Conservation (phyloP, 805 yeast genomes). For the Schizosaccharomyces cryophilus region DNA sequence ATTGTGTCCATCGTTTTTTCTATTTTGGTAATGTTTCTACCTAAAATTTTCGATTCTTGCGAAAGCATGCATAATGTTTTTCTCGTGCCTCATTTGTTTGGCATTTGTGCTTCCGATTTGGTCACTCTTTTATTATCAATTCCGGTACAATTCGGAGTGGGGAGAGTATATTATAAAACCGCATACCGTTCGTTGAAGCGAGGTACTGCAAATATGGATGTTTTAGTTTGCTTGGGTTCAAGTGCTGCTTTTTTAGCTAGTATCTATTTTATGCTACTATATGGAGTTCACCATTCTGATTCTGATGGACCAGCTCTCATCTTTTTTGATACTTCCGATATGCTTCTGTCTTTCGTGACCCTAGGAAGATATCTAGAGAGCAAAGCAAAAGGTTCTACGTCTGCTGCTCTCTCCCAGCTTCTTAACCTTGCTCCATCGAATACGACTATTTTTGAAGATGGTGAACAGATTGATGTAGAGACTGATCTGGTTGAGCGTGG, state of each 20-base stretch:
- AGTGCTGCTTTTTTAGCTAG: conserved; percentile 58
- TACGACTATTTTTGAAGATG: conserved; percentile 36
- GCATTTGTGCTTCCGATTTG: conserved; percentile 39
- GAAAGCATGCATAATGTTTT: neutral
- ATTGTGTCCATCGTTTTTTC: conserved; percentile 31
- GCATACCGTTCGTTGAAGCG: conserved; percentile 42
- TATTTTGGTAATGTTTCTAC: conserved; percentile 26
- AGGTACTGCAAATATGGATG: conserved; percentile 74
- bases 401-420: conserved; percentile 61
- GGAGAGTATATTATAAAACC: conserved; percentile 38
- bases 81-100: conserved; percentile 22
- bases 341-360: conserved; percentile 64
- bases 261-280: conserved; percentile 22
- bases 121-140: conserved; percentile 33
- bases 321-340: conserved; percentile 57
- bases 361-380: conserved; percentile 82
- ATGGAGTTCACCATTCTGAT: conserved; percentile 13
- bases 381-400: conserved; percentile 79
- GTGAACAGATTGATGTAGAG: conserved; percentile 17
- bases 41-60: conserved; percentile 5
- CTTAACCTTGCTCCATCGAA: conserved; percentile 58
- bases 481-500: conserved; percentile 48
- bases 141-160: conserved; percentile 44
- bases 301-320: conserved; percentile 31
- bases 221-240: conserved; percentile 63